phyloP scores from a whole-genome alignment of 495 filamentous ascomycete species.

The Neurospora terricola region DNA sequence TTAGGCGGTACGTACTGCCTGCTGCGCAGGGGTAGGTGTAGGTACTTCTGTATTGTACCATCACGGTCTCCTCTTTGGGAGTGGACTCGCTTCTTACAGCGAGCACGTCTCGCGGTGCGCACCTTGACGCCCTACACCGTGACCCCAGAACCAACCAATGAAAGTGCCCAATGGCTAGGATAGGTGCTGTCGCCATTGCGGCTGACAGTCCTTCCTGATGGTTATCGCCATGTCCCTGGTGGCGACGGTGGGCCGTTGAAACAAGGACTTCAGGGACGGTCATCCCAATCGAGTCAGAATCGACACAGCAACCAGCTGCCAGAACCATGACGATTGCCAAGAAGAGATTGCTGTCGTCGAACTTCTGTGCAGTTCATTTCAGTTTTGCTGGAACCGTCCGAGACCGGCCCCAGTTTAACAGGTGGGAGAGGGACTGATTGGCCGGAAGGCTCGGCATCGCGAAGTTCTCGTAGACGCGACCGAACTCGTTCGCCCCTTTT shows the following conservation, averaged over 20 bases:
- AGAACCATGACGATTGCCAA: background rate
- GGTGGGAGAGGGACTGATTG: background rate
- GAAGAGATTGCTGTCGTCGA: background rate
- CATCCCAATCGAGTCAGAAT: background rate
- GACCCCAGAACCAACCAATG: background rate
- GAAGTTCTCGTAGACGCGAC: background rate
- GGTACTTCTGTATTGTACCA: background rate
- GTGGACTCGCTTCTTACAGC: background rate
- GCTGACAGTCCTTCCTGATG: background rate
- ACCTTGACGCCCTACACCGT: conserved; percentile 1
- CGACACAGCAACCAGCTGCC: background rate
- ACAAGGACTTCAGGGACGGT: background rate
- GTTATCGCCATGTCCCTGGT: background rate
- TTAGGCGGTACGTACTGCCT: background rate
- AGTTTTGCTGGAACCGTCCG: background rate
- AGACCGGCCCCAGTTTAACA: background rate
- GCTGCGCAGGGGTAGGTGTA: background rate
- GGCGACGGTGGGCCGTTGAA: conserved; percentile 11
- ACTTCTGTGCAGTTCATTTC: background rate
- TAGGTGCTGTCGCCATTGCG: background rate
- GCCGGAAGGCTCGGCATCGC: background rate
- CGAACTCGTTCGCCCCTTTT: background rate
- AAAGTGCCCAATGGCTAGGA: background rate
- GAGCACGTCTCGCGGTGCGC: background rate
- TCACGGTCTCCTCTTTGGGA: background rate